A percentile compares a stretch with the other conserved stretches of the same genome.
Evolutionary conservation across 305 asterid species (phyloP).

Genomic region (Fraxinus dipetala): DNA sequence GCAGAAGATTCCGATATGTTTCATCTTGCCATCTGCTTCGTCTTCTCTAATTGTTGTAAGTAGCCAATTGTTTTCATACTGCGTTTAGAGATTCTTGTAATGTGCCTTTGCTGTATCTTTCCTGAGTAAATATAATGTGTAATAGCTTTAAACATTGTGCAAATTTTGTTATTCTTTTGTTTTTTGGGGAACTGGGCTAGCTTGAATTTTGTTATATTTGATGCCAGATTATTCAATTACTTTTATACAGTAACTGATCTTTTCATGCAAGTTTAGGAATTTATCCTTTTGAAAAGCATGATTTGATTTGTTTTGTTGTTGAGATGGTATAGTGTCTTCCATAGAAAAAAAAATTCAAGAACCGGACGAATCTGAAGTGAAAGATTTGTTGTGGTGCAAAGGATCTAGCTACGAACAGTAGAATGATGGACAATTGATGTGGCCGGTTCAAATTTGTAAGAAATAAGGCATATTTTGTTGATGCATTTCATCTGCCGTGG

Average conservation of each 20-base stretch:
- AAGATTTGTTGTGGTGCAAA: neutral
- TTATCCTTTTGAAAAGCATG: neutral
- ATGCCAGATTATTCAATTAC: neutral
- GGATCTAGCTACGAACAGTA: neutral
- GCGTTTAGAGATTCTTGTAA: neutral
- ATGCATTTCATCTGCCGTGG: neutral
- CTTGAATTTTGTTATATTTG: neutral
- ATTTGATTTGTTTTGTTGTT: neutral
- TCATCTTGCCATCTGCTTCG: neutral
- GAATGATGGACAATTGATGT: neutral
- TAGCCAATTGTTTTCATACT: neutral
- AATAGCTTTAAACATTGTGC: neutral
- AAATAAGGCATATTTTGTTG: neutral
- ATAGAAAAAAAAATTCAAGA: neutral
- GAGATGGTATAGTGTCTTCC: neutral
- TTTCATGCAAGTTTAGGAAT: neutral
- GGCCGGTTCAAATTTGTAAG: neutral
- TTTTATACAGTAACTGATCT: neutral
- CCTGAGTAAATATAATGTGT: neutral
- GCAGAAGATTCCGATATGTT: constrained; percentile 10
- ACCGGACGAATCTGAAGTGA: neutral
- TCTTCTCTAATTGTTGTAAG: constrained; percentile 8
- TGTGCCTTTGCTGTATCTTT: neutral
- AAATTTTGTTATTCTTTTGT: neutral
- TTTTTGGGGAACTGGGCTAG: neutral